Conservation (phyloP, 176 grass and related monocot species). For the Chrysopogon serrulatus region DNA sequence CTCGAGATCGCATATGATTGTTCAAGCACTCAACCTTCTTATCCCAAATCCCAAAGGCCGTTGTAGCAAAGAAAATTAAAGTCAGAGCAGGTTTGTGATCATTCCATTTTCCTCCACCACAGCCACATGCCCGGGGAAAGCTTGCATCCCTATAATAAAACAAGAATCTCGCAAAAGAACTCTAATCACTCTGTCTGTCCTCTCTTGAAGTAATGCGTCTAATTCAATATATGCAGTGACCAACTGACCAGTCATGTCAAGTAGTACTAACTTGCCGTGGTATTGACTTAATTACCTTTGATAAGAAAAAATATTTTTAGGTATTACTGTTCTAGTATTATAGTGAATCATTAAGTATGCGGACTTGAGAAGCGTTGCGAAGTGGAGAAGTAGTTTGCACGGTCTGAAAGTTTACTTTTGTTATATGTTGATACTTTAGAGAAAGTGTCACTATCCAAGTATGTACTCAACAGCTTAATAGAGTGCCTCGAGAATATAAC, state of each 20-base stretch:
- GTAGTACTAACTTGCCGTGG: background rate
- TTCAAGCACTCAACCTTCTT: slow-evolving; percentile 3
- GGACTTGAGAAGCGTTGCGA: background rate
- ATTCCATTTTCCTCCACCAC: background rate
- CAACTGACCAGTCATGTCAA: too few species aligned
- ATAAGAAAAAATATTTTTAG: too few species aligned
- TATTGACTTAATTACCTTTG: too few species aligned
- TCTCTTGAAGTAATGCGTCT: background rate
- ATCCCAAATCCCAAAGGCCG: background rate
- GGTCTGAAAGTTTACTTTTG: background rate
- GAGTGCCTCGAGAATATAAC: background rate
- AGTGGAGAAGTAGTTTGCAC: background rate
- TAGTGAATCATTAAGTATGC: background rate
- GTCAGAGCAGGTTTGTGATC: background rate
- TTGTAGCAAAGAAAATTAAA: background rate
- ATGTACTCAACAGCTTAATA: background rate
- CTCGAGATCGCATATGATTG: slow-evolving; percentile 23
- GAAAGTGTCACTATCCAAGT: background rate
- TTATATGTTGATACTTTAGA: background rate
- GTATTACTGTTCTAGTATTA: too few species aligned
- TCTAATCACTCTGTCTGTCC: background rate
- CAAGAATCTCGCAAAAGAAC: background rate
- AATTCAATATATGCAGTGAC: too few species aligned
- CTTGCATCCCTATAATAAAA: background rate
- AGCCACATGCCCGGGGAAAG: background rate